Evolutionary conservation across 2,329 filamentous ascomycete species (phyloP).

Genomic region (Bipolaris cookei): DNA sequence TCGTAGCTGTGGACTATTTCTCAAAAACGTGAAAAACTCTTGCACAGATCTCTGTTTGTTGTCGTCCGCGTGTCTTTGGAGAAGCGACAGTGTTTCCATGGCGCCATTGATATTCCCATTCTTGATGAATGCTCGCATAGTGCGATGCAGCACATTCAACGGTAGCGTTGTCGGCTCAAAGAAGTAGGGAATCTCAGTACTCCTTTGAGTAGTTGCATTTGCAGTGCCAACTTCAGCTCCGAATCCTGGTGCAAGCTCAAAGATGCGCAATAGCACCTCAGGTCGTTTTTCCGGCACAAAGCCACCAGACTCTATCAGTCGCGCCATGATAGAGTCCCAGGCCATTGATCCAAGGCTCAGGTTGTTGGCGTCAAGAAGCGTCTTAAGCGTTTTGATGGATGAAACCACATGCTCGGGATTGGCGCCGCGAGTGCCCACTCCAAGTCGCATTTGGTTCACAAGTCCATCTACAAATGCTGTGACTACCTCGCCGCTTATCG

Average conservation of each 20-base stretch:
- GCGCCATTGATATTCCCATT: constrained; percentile 50
- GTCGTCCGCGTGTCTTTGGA: constrained; percentile 52
- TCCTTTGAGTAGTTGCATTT: constrained; percentile 39
- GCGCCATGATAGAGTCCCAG: constrained; percentile 57
- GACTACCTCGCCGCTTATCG: constrained; percentile 65
- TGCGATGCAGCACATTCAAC: constrained; percentile 53
- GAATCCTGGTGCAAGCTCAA: constrained; percentile 50
- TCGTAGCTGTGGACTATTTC: constrained; percentile 18
- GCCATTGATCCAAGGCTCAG: constrained; percentile 51
- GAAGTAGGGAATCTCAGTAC: constrained; percentile 48
- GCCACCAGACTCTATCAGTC: constrained; percentile 58
- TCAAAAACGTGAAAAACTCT: constrained; percentile 51
- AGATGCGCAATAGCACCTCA: constrained; percentile 49
- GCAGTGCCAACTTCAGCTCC: constrained; percentile 49
- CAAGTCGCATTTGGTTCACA: constrained; percentile 54
- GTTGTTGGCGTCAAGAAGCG: constrained; percentile 46
- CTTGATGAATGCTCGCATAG: constrained; percentile 49
- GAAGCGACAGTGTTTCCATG: constrained; percentile 44
- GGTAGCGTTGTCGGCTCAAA: constrained; percentile 53
- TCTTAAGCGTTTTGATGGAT: constrained; percentile 46
- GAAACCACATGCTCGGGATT: constrained; percentile 43
- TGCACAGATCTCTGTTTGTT: constrained; percentile 53
- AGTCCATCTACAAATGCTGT: constrained; percentile 62
- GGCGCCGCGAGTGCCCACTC: constrained; percentile 51
- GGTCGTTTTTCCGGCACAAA: constrained; percentile 55